These are phyloP conservation scores for Trichomonas gallinae DNA, from an alignment of 208 protist genomes.

Conservation along the genomic window DNA sequence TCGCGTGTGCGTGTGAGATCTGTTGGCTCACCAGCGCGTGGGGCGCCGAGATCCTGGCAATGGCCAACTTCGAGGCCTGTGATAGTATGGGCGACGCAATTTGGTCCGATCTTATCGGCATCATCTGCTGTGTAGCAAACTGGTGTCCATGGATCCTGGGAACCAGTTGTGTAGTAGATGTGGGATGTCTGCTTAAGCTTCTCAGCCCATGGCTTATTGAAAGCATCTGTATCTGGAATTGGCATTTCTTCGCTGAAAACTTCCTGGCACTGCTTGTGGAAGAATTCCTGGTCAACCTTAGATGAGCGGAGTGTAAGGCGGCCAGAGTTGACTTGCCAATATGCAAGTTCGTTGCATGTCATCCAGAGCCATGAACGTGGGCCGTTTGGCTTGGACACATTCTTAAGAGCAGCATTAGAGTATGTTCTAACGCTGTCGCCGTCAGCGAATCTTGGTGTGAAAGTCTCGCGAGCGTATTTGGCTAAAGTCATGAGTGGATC, in stretches of 20 bases:
- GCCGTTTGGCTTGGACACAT: not conserved
- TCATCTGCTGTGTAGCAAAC: not conserved
- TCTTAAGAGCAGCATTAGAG: not conserved
- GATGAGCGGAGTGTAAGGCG: not conserved
- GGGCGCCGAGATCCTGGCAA: not conserved
- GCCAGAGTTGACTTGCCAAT: not conserved
- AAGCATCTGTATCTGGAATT: not conserved
- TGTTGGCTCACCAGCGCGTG: not conserved
- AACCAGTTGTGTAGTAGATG: not conserved
- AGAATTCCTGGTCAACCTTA: not conserved
- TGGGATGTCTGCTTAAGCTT: not conserved
- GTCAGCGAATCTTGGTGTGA: not conserved
- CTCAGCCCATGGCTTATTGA: not conserved
- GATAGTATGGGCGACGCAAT: not conserved
- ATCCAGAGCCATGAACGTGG: slow-evolving; percentile 1
- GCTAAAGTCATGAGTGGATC: not conserved
- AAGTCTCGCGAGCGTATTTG: not conserved
- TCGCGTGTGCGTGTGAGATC: not conserved
- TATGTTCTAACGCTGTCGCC: not conserved
- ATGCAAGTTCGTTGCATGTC: slow-evolving; percentile 6
- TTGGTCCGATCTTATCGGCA: not conserved
- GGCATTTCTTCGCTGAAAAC: not conserved
- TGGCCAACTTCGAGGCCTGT: not conserved
- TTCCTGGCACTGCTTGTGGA: not conserved
- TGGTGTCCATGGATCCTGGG: not conserved